Conservation (phyloP, 805 yeast genomes). For the Nakazawaea holstii region DNA sequence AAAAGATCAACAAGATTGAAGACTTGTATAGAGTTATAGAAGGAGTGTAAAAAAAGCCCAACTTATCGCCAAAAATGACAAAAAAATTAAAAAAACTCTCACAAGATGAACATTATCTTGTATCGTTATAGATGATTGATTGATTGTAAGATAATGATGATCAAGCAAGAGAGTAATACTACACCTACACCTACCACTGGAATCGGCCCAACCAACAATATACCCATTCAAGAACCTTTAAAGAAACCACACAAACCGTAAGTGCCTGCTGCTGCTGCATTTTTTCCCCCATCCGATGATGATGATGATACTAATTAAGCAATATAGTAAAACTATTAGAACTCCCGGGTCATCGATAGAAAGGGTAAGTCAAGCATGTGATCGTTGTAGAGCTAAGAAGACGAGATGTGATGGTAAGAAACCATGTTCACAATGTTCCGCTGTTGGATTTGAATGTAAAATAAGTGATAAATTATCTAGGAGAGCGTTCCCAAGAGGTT, state of each 20-base stretch:
- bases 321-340: conserved; percentile 47
- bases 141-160: too few species aligned
- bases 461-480: conserved; percentile 84
- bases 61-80: too few species aligned
- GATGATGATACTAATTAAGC: not conserved
- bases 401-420: conserved; percentile 73
- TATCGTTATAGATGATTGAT: not conserved
- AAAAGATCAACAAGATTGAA: conserved; percentile 3
- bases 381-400: conserved; percentile 78
- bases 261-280: too few species aligned
- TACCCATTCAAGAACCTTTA: too few species aligned
- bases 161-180: too few species aligned
- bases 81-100: too few species aligned
- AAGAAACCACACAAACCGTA: too few species aligned
- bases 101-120: too few species aligned
- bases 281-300: too few species aligned
- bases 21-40: conserved; percentile 1
- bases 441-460: conserved; percentile 83
- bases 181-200: too few species aligned
- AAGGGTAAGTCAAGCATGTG: conserved; percentile 88
- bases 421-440: conserved; percentile 77
- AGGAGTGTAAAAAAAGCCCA: not conserved
- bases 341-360: conserved; percentile 63
- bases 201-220: too few species aligned
- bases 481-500: conserved; percentile 86